phyloP scores from a whole-genome alignment of 495 filamentous ascomycete genomes.

The Cercophora newfieldiana region DNA sequence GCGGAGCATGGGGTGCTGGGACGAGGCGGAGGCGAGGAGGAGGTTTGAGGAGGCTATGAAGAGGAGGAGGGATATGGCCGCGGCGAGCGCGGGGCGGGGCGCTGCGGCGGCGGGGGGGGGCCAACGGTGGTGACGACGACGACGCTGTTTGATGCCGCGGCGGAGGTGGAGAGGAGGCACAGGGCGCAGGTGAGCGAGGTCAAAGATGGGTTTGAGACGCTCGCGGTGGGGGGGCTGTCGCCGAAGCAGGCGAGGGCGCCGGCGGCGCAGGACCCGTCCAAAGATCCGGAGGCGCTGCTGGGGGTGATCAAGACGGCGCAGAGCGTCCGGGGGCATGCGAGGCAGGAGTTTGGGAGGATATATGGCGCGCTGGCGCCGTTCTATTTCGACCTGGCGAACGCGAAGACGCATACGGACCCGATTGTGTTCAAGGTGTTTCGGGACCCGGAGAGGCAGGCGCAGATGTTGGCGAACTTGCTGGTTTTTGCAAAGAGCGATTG shows the following conservation, averaged over 20 bases:
- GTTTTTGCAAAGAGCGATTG: constrained; percentile 79
- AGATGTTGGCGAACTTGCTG: constrained; percentile 77
- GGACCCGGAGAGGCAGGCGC: constrained; percentile 85
- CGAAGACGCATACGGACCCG: constrained; percentile 74
- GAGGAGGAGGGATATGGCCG: constrained; percentile 59
- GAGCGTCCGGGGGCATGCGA: constrained; percentile 82
- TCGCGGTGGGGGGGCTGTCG: constrained; percentile 41
- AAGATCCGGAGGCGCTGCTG: constrained; percentile 61
- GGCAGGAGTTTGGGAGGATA: constrained; percentile 87
- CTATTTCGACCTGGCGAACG: constrained; percentile 76
- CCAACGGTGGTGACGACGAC: constrained; percentile 33
- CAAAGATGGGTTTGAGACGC: constrained; percentile 68
- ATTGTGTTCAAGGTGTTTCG: constrained; percentile 81
- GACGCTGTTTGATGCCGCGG: constrained; percentile 72
- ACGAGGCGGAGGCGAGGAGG: constrained; percentile 80
- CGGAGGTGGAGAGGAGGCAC: constrained; percentile 55
- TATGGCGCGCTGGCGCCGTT: constrained; percentile 86
- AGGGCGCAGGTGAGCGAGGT: constrained; percentile 30
- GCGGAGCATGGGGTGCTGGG: constrained; percentile 86
- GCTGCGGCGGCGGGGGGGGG: neutral
- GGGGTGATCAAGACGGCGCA: constrained; percentile 64
- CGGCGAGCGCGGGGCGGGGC: constrained; percentile 19
- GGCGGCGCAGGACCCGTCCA: constrained; percentile 27
- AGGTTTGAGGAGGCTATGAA: constrained; percentile 73
- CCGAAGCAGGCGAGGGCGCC: neutral